These are phyloP conservation scores for Colletotrichum musicola DNA, from an alignment of 2,329 filamentous ascomycete genomes.

Conservation along the genomic window DNA sequence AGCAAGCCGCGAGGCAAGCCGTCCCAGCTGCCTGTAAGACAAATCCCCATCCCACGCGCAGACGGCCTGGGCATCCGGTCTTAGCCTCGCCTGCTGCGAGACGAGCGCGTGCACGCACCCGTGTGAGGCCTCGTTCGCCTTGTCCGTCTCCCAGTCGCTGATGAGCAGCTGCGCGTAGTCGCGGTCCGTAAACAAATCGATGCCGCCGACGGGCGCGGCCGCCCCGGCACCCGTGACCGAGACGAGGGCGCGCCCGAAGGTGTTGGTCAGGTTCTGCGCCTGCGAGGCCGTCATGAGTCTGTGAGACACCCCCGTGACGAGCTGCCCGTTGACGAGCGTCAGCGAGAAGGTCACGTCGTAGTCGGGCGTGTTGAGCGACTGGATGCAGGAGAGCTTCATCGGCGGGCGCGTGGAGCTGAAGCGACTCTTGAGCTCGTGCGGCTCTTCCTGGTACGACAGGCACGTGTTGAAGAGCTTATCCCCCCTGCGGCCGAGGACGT, in stretches of 20 bases:
- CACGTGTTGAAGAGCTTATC: conserved; percentile 64
- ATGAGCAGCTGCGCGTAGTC: conserved; percentile 67
- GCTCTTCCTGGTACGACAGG: conserved; percentile 60
- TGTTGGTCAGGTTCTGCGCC: conserved; percentile 61
- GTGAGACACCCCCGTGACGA: conserved; percentile 60
- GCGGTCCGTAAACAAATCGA: conserved; percentile 67
- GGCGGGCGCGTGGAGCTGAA: conserved; percentile 45
- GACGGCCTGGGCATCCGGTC: conserved; percentile 56
- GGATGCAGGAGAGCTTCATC: conserved; percentile 50
- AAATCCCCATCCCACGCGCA: conserved; percentile 60
- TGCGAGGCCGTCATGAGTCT: conserved; percentile 58
- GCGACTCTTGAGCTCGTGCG: conserved; percentile 50
- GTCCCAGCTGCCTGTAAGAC: conserved; percentile 55
- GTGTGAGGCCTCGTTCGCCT: conserved; percentile 52
- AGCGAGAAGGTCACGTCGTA: conserved; percentile 61
- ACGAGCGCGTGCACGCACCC: conserved; percentile 61
- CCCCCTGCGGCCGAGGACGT: conserved; percentile 58
- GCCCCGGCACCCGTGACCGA: conserved; percentile 56
- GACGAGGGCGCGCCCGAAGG: conserved; percentile 65
- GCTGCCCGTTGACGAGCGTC: conserved; percentile 54
- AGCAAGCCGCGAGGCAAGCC: conserved; percentile 53
- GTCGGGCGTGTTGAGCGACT: conserved; percentile 58
- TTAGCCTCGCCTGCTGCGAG: conserved; percentile 52
- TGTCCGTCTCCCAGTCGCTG: conserved; percentile 61
- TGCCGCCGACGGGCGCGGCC: conserved; percentile 55